Conservation (phyloP, 2,329 filamentous ascomycete genomes). For the Xylariomycetidae sp. region DNA sequence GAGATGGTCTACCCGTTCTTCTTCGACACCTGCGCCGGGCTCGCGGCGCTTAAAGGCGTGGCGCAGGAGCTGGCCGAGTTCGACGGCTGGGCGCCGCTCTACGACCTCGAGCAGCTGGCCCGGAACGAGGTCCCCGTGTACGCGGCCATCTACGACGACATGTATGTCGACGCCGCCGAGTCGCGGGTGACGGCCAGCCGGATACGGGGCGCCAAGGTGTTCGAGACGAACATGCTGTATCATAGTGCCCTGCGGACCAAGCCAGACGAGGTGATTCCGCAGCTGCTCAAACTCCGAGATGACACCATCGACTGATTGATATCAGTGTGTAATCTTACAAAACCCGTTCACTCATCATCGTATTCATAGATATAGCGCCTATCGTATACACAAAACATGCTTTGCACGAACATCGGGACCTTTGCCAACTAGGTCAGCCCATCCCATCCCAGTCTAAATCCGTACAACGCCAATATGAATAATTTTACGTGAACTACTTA, state of each 20-base stretch:
- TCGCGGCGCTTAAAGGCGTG: slow-evolving; percentile 62
- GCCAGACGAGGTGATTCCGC: slow-evolving; percentile 70
- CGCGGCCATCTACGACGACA: slow-evolving; percentile 81
- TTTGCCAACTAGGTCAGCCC: too few relatives aligned
- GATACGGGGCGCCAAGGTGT: slow-evolving; percentile 74
- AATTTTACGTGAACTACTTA: too few relatives aligned
- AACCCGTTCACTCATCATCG: too few relatives aligned
- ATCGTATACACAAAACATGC: too few relatives aligned
- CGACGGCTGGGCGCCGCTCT: slow-evolving; percentile 69
- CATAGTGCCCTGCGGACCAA: slow-evolving; percentile 76
- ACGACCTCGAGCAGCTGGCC: slow-evolving; percentile 67
- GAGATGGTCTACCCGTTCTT: slow-evolving; percentile 90
- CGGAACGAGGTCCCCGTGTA: slow-evolving; percentile 83
- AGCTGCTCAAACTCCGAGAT: slow-evolving; percentile 74
- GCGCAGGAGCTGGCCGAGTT: slow-evolving; percentile 67
- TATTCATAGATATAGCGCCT: too few relatives aligned
- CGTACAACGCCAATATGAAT: too few relatives aligned
- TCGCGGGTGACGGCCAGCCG: slow-evolving; percentile 68
- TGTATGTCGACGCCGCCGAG: slow-evolving; percentile 82
- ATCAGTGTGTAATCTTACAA: too few relatives aligned
- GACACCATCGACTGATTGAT: slow-evolving; percentile 52
- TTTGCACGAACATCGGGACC: too few relatives aligned
- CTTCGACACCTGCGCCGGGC: slow-evolving; percentile 75
- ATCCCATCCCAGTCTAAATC: too few relatives aligned
- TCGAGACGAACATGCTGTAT: slow-evolving; percentile 81